Evolutionary conservation across 23 red algal species (phyloP), one percentile per base, ranked within the genome.

Genomic region (Pyropia yezoensis): DNA sequence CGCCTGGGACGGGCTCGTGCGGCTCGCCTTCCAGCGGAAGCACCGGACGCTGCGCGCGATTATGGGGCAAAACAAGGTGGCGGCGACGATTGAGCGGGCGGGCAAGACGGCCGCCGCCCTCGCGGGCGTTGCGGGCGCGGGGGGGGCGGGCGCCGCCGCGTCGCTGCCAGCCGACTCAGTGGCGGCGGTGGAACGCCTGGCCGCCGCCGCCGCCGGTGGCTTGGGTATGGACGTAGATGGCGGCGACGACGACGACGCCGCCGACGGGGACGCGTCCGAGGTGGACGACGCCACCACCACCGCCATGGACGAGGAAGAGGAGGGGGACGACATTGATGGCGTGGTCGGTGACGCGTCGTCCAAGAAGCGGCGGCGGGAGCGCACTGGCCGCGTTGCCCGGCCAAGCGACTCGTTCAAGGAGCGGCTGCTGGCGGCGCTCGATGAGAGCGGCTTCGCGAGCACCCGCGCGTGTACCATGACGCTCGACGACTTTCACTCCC

Each of bases 1-100:
- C 6, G 94, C 91, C 45, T 98, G 94, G 94, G 94, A 98, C 71
- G 94, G 86, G 27, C 33, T 98, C 72, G 32, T 98, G 8, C 65
- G 81, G 3, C 29, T 98, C 67, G 83, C 86, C 55, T 98, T 98
- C 55, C 79, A 85, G 50, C 73, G 94, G 18, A 98, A 98, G 72
- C 66, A 98, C 64, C 61, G 74, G 20, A 98, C 85, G 50, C 39
- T 98, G 30, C 78, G 94, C 53, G 76, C 78, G 15, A 74, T 91
- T 15, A 88, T 98, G 57, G 28, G 33, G 57, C 94, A 91, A 55
- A 75, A 82, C 32, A 61, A 59, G 7, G 85, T 90, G 21, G 25
- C 91, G 3, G 67, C 54, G 17, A 13, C 87, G 65, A 24, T 98
- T 8, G 34, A 70, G 39, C 26, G 50, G 21, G 91, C 76, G 18